phyloP scores from a whole-genome alignment of 1,139 yeast species.

The Diutina siamensis region DNA sequence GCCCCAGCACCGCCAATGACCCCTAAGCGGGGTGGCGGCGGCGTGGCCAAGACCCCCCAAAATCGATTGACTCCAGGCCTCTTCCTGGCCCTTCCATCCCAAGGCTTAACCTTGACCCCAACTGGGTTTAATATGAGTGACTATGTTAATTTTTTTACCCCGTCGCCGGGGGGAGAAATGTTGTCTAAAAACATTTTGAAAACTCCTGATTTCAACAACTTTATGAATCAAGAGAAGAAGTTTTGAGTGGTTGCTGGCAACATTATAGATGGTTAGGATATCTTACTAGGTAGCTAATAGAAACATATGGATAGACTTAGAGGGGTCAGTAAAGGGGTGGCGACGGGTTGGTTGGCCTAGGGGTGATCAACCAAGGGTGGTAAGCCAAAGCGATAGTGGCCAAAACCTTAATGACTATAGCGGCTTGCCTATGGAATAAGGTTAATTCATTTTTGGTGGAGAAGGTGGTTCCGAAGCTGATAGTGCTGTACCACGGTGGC shows the following conservation, averaged over 20 bases:
- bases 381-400: no score
- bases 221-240: conserved; percentile 3
- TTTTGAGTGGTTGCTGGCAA: background rate
- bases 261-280: background rate
- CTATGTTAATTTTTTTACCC: conserved; percentile 67
- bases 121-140: conserved; percentile 78
- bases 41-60: conserved; percentile 29
- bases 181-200: conserved; percentile 1
- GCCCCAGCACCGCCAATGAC: conserved; percentile 37
- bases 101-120: conserved; percentile 37
- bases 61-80: conserved; percentile 34
- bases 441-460: no score
- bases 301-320: background rate
- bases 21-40: conserved; percentile 26
- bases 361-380: no score
- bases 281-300: background rate
- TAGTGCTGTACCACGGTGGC: no score
- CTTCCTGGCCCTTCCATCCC: conserved; percentile 14
- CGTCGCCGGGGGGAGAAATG: conserved; percentile 41
- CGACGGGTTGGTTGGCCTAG: no score
- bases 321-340: no score
- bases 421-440: no score
- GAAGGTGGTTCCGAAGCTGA: no score
- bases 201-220: conserved; percentile 1
- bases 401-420: no score